These are phyloP conservation scores for Stentor coeruleus DNA, from an alignment of 73 alveolate genomes.

Conservation along the genomic window DNA sequence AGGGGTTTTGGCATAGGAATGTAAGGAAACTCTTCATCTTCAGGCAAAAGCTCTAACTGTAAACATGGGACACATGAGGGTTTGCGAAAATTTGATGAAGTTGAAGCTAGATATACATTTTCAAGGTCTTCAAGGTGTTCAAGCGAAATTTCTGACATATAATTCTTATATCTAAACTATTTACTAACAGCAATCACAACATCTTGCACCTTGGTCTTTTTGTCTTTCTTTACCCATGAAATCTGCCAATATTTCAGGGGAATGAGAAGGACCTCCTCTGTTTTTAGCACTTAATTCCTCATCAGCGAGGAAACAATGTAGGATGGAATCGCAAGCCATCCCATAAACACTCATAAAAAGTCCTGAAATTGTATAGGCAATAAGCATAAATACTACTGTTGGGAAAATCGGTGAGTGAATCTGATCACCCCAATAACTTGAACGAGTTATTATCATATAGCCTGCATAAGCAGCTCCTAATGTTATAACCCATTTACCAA, in stretches of 20 bases:
- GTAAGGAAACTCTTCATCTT: too few species aligned
- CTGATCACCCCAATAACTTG: conserved; percentile 54
- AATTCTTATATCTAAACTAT: too few species aligned
- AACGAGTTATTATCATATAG: conserved; percentile 67
- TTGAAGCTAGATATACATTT: too few species aligned
- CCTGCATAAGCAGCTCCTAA: conserved; percentile 74
- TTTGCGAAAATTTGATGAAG: too few species aligned
- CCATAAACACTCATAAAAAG: conserved; percentile 79
- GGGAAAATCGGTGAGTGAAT: conserved; percentile 74
- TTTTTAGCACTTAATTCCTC: conserved; percentile 63
- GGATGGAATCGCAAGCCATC: conserved; percentile 83
- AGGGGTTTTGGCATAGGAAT: too few species aligned
- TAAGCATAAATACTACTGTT: conserved; percentile 61
- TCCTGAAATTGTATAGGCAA: conserved; percentile 64
- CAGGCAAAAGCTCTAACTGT: too few species aligned
- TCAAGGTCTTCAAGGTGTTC: too few species aligned
- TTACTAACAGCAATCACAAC: conserved; percentile 32
- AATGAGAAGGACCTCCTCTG: conserved; percentile 38
- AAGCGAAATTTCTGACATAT: too few species aligned
- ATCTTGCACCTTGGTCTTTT: neutral
- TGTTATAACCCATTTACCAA: conserved; percentile 86
- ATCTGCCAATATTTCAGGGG: conserved; percentile 41
- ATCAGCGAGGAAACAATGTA: conserved; percentile 76
- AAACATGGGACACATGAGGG: too few species aligned
- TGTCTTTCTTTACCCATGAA: conserved; percentile 27